Base-by-base conservation (phyloP, 768 basidiomycete genomes). In the Rhodosporidiobolus sp. region DNA sequence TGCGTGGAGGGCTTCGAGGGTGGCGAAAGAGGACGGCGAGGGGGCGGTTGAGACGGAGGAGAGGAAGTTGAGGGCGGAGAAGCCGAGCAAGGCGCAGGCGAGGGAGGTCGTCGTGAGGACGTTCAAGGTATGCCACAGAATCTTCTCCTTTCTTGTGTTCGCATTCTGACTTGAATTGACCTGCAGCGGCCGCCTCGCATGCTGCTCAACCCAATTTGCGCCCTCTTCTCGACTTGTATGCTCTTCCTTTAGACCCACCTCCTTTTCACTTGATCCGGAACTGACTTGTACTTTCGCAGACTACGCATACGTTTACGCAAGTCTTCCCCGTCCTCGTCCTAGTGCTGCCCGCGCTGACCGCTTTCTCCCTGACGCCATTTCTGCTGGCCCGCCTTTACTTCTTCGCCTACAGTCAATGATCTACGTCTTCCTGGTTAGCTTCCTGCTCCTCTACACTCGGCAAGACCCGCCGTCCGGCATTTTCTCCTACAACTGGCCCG, bases 391-490 rank as follows among this genome's bases (percentile, higher is more conserved):
- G 38, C 7, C 38, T 43, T 14, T 43, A 7, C 38, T 43, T 14
- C 38, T 19, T 14, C 38, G 8, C 38, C 8, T 14, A 14, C 38
- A 43, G 38, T 43, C 38, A 30, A 48, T 54, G 45, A 68, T 68
- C 59, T 68, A 68, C 45, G 60, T 68, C 20, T 68, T 56, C 60
- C 22, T 68, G 32, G 67, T 68, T 14, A 48, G 60, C 17, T 19
- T 54, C 0, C 67, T 60, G n/a, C 52, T 68, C 10, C 67, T 68
- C 46, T 68, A 48, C 60, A 22, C 53, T 3, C 22, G 26, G 7
- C 60, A 68, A 17, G 38, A 49, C 17, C 60, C 60, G 9, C 67
- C 60, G 9, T 34, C 43, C 8, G 30, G 45, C 1, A 11, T 62
- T 14, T 68, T 62, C 54, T 34, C 45, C 14, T 62, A 68, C 60